Percentiles rank a stretch among this genome's conserved stretches.
Conservation (phyloP, 345 rosid genomes). For the Salix viminalis region DNA sequence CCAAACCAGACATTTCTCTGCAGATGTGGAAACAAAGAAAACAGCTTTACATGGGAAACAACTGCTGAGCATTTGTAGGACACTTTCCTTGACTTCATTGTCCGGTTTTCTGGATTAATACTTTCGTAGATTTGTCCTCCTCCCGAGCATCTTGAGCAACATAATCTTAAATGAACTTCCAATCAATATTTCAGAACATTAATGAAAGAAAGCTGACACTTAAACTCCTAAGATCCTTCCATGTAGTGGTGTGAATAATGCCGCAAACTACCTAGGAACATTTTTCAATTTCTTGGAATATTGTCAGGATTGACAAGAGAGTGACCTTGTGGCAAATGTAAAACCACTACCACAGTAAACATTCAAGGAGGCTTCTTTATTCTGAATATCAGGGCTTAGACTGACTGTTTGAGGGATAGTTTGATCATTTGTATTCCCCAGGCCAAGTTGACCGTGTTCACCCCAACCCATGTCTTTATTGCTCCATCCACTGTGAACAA, state of each 20-base stretch:
- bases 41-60: not conserved
- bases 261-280: not conserved
- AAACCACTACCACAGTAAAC: conserved; percentile 90
- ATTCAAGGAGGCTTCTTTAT: conserved; percentile 15
- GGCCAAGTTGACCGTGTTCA: conserved; percentile 91
- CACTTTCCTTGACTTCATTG: not conserved
- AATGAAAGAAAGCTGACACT: too few relatives aligned
- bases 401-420: conserved; percentile 44
- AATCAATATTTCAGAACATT: too few relatives aligned
- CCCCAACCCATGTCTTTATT: conserved; percentile 93
- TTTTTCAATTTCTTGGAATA: too few relatives aligned
- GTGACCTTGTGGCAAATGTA: conserved; percentile 41
- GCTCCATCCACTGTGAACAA: conserved; percentile 50
- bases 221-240: too few relatives aligned
- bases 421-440: conserved; percentile 59
- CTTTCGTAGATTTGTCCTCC: not conserved
- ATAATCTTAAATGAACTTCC: not conserved
- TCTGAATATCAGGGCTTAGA: conserved; percentile 21
- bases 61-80: not conserved
- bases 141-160: not conserved
- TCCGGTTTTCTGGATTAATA: not conserved
- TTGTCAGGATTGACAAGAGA: not conserved
- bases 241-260: too few relatives aligned
- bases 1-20: not conserved
- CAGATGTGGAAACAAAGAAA: not conserved